A percentile compares a stretch with the other conserved stretches of the same genome.
phyloP scores from a whole-genome alignment of 148 eudicot genomes.

The Chenopodium album region DNA sequence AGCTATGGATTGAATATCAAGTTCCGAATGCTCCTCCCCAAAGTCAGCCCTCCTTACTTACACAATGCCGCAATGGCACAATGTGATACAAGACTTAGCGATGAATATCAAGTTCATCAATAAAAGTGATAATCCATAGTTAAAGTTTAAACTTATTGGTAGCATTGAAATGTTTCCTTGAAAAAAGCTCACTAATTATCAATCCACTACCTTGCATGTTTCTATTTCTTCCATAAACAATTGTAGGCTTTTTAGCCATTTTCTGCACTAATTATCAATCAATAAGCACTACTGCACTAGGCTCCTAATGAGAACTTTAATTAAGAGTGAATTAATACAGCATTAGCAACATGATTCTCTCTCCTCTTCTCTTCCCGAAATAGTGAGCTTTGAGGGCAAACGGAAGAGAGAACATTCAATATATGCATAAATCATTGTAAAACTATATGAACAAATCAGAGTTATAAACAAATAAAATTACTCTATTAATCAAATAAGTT shows the following conservation, averaged over 20 bases:
- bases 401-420: background rate
- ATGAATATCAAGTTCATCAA: background rate
- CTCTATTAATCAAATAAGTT: background rate
- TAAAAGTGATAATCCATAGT: too few relatives aligned
- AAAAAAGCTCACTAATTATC: background rate
- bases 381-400: background rate
- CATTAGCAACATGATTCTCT: background rate
- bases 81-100: background rate
- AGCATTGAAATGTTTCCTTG: background rate
- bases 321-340: too few relatives aligned
- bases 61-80: background rate
- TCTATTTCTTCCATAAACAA: too few relatives aligned
- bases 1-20: background rate
- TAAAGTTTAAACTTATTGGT: background rate
- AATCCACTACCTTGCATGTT: background rate
- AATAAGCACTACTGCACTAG: too few relatives aligned
- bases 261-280: too few relatives aligned
- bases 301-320: too few relatives aligned
- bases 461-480: too few relatives aligned
- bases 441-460: background rate
- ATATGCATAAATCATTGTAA: background rate
- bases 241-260: too few relatives aligned
- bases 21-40: background rate
- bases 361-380: background rate
- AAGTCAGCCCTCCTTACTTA: background rate